Evolutionary conservation across 352 stramenopile species (phyloP).

Genomic region (Globisporangium megalacanthum): DNA sequence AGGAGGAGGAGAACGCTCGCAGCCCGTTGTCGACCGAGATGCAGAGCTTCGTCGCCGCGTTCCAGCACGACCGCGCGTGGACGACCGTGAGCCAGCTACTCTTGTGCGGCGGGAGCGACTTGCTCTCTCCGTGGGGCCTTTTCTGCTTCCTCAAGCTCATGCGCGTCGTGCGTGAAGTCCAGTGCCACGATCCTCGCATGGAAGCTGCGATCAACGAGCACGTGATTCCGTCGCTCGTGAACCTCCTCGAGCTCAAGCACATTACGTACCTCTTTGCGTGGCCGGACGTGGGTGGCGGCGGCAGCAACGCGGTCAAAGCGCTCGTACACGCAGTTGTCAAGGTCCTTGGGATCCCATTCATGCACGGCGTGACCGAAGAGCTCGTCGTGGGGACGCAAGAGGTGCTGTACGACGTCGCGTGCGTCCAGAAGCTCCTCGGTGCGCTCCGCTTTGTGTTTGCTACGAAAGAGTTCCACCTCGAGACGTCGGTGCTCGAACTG

Average conservation of each 20-base stretch:
- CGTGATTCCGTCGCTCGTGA: slow-evolving; percentile 51
- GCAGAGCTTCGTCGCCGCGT: slow-evolving; percentile 34
- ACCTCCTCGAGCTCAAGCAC: slow-evolving; percentile 48
- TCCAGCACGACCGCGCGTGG: slow-evolving; percentile 46
- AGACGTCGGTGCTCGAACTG: slow-evolving; percentile 54
- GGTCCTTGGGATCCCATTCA: slow-evolving; percentile 75
- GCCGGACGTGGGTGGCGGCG: slow-evolving; percentile 74
- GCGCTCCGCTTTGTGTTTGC: slow-evolving; percentile 64
- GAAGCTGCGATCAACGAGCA: slow-evolving; percentile 50
- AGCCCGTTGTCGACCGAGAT: slow-evolving; percentile 17
- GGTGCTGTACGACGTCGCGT: slow-evolving; percentile 63
- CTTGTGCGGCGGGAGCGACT: slow-evolving; percentile 38
- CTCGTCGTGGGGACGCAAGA: slow-evolving; percentile 62
- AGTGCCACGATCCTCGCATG: slow-evolving; percentile 32
- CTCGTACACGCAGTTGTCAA: slow-evolving; percentile 83
- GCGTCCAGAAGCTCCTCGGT: slow-evolving; percentile 54
- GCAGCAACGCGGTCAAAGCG: slow-evolving; percentile 73
- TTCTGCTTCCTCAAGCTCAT: slow-evolving; percentile 84
- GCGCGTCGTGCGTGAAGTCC: slow-evolving; percentile 64
- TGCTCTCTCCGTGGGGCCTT: slow-evolving; percentile 77
- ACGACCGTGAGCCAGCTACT: slow-evolving; percentile 42
- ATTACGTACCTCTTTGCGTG: slow-evolving; percentile 65
- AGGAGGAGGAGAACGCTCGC: neutral
- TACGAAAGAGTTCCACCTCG: slow-evolving; percentile 42
- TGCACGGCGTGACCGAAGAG: slow-evolving; percentile 58